Evolutionary conservation across 345 rosid genomes (phyloP), one percentile per base, ranked within the genome.

Genomic region (Eucalyptus erythrocorys): DNA sequence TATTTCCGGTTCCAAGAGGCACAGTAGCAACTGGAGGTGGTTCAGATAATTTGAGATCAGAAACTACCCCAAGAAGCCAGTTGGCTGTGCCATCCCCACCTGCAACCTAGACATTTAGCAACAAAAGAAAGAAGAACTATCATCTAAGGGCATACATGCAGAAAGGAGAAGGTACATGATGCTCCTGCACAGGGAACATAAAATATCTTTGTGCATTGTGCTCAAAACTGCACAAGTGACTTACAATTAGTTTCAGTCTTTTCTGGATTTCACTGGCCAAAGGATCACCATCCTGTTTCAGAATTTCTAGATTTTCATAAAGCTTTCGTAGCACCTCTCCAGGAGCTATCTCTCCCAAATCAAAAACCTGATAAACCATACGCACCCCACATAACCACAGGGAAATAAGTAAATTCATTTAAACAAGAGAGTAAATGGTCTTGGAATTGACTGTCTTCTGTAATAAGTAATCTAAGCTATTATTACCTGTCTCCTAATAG

Each of bases 1-100:
- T 95, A 91, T 95, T 95, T 88, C 98, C 96, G n/a, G 98, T 95
- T 91, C 98, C 96, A 64, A 95, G 45, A 27, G 98, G 98, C 40
- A 95, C 94, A 13, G 96, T 95, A 49, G 96, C 96, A 86, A 95
- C 89, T 13, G 98, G 95, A 84, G 96, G 96, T 51, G 93, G 92
- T 42, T 88, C 90, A 71, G 96, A 94, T 76, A 95, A 91, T 90
- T 95, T 95, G 89, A 95, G 96, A 93, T 95, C 96, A 87, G 92
- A 92, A 91, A 95, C 92, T 49, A 95, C 96, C 66, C 98, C 96
- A 59, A 95, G 96, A 66, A 95, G 93, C 98, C 96, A 95, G 88
- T 96, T 90, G 40, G 95, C 96, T 5, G 98, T 95, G 87, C 98
- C 96, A 79, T 95, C 98, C 55, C 96, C 96, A 30, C 96, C 98